Percentiles rank a stretch among this genome's conserved stretches.
Conservation (phyloP, 2,329 filamentous ascomycete genomes). For the Trichoderma gracile region DNA sequence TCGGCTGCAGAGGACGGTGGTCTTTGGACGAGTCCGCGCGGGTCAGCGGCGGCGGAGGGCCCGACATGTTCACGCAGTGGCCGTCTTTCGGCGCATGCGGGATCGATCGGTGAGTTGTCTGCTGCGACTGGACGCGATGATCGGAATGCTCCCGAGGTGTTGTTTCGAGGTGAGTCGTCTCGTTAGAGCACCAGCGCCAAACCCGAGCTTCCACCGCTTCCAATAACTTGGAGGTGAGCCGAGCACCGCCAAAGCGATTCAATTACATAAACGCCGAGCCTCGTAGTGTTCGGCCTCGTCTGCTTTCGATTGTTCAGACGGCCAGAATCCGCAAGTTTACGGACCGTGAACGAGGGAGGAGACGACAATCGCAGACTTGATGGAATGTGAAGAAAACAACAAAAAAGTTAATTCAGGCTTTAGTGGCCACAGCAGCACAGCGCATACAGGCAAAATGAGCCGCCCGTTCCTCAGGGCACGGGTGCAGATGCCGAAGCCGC, state of each 20-base stretch:
- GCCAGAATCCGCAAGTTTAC: neutral
- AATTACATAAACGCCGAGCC: neutral
- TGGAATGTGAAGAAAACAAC: neutral
- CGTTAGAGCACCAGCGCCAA: neutral
- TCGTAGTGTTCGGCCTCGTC: neutral
- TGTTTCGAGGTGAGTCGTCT: neutral
- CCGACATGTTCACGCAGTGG: slow-evolving; percentile 28
- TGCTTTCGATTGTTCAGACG: neutral
- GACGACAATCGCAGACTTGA: neutral
- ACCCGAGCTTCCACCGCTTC: neutral
- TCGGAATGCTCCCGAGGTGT: neutral
- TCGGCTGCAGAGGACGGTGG: slow-evolving; percentile 48
- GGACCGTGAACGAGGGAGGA: neutral
- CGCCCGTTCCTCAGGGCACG: neutral
- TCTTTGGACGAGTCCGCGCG: slow-evolving; percentile 37
- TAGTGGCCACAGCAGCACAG: neutral
- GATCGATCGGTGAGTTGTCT: neutral
- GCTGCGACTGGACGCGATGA: neutral
- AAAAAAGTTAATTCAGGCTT: neutral
- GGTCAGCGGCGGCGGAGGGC: slow-evolving; percentile 33
- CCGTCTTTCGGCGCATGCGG: slow-evolving; percentile 18
- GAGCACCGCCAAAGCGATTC: neutral
- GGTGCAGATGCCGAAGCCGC: slow-evolving; percentile 16
- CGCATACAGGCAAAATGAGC: neutral
- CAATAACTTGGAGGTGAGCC: neutral